phyloP scores from a whole-genome alignment of 2,329 filamentous ascomycete species.

The Atkinsonella texensis region DNA sequence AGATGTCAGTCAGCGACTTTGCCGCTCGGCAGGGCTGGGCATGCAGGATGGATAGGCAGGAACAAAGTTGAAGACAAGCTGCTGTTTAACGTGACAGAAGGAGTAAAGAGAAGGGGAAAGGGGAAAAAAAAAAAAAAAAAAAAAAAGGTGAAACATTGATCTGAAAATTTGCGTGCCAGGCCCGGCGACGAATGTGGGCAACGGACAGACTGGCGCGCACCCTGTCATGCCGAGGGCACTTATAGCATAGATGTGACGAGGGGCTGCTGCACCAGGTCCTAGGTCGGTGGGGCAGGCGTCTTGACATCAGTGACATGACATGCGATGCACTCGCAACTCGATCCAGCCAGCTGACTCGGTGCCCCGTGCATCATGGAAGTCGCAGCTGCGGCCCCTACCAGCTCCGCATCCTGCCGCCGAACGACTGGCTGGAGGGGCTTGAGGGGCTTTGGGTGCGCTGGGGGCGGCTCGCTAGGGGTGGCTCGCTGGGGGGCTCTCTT shows the following conservation, averaged over 20 bases:
- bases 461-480: too few species aligned
- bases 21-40: not conserved
- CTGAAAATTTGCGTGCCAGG: not conserved
- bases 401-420: too few species aligned
- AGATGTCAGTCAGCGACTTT: not conserved
- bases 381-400: too few species aligned
- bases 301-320: too few species aligned
- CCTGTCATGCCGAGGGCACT: not conserved
- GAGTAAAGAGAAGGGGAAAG: not conserved
- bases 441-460: too few species aligned
- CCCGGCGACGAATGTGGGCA: not conserved
- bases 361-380: too few species aligned
- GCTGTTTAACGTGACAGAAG: not conserved
- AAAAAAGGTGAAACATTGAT: conserved; percentile 1
- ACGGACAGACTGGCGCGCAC: not conserved
- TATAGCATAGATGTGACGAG: not conserved
- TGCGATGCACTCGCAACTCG: too few species aligned
- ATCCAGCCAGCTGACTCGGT: too few species aligned
- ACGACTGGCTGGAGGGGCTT: too few species aligned
- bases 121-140: conserved; percentile 3
- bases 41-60: not conserved
- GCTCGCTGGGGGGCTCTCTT: not conserved
- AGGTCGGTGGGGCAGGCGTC: not conserved
- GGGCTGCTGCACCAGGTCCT: not conserved
- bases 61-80: not conserved